Conservation (phyloP, 2,329 filamentous ascomycete genomes). For the Myriosclerotinia scirpicola region DNA sequence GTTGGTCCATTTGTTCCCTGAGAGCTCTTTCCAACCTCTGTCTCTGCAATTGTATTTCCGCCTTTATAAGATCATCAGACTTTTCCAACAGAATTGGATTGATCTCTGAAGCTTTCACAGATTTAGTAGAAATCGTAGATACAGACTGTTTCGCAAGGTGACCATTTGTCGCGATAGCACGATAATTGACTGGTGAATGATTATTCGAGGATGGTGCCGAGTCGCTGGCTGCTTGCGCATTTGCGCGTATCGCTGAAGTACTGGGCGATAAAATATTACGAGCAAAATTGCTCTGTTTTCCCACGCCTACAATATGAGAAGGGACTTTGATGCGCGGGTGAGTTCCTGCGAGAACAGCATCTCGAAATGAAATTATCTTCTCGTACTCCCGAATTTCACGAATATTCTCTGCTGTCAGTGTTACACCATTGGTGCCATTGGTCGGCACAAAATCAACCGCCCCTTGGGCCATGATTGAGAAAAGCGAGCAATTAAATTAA, state of each 20-base stretch:
- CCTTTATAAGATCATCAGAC: conserved; percentile 78
- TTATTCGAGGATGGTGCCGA: conserved; percentile 32
- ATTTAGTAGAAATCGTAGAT: conserved; percentile 35
- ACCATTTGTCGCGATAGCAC: conserved; percentile 37
- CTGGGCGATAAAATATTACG: conserved; percentile 33
- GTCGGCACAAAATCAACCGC: conserved; percentile 41
- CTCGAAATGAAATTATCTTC: conserved; percentile 77
- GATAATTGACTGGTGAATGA: conserved; percentile 35
- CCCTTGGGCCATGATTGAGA: conserved; percentile 40
- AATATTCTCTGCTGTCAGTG: conserved; percentile 49
- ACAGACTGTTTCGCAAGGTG: conserved; percentile 30
- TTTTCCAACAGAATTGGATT: conserved; percentile 84
- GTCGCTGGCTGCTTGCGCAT: conserved; percentile 29
- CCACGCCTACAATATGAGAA: conserved; percentile 43
- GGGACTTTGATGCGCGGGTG: conserved; percentile 63
- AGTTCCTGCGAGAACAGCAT: conserved; percentile 76
- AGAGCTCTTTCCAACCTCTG: conserved; percentile 76
- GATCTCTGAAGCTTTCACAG: conserved; percentile 62
- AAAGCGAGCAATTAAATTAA: conserved; percentile 31
- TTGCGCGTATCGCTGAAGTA: conserved; percentile 32
- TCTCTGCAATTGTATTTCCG: conserved; percentile 77
- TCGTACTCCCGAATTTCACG: conserved; percentile 69
- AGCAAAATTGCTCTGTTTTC: conserved; percentile 33
- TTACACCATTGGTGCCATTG: conserved; percentile 38
- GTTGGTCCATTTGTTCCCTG: conserved; percentile 73